Base-by-base conservation (phyloP, 192 early-diverging fungal species). In the Geosiphon pyriformis region DNA sequence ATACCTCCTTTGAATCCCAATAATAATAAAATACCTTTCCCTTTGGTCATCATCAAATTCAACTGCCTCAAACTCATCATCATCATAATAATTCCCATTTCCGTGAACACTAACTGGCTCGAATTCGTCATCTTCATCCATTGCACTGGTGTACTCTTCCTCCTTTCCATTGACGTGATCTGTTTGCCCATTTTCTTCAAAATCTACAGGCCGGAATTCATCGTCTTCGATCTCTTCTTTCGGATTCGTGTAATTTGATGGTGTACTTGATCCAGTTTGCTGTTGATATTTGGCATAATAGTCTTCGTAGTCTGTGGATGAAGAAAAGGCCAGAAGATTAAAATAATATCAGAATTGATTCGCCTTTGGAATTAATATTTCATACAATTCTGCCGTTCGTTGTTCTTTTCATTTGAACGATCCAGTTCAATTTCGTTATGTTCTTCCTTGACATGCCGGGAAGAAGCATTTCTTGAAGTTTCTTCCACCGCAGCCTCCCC, bases 361-460 rank as follows among this genome's bases (percentile, higher is more conserved):
- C 10, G 6, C 6, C 10, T 26, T 11, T 31, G 22, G 4, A 12
- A 23, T 42, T n/a, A 22, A 18, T 63, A 63, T 4, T 26, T 52
- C 74, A 75, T 73, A 79, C 79, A 79, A 26, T 81, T 78, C 23
- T 73, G 74, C 0, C 72, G 58, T 34, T 70, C 73, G 15, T 68
- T 65, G 12, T 80, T 77, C 27, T 68, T 68, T 67, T 78, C 77
- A 26, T 69, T 56, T n/a, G 65, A 72, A 27, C 72, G 70, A 27
- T 65, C 64, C 1, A 72, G 76, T 1, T 71, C 71, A 47, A 74
- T 73, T 4, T 76, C 74, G 50, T 79, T 74, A 35, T 57, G 18
- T 26, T 78, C 80, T 47, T 78, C 72, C 30, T 57, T 61, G 15
- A 70, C 73, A 1, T 78, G 63, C 25, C 74, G 62, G 1, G 73